phyloP scores from a whole-genome alignment of 2,329 filamentous ascomycete species.

The Didymella arachidicola region DNA sequence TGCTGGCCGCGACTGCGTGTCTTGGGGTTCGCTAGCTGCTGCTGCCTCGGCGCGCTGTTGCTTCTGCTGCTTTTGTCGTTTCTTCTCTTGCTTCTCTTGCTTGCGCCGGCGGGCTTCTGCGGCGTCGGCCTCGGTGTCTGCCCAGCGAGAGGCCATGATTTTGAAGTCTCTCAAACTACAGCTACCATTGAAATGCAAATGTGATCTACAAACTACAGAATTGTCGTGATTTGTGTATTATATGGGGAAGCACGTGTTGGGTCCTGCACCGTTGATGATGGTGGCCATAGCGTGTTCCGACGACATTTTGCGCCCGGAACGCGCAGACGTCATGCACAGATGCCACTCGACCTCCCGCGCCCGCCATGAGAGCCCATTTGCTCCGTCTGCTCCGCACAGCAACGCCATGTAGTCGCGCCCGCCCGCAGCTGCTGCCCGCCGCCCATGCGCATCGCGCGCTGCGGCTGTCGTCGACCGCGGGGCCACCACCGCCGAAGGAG shows the following conservation, averaged over 20 bases:
- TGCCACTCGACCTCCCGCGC: conserved; percentile 29
- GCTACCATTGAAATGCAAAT: not conserved
- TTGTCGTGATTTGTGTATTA: not conserved
- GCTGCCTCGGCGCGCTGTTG: conserved; percentile 71
- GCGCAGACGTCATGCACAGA: conserved; percentile 43
- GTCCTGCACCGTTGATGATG: not conserved
- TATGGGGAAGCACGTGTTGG: conserved; percentile 1
- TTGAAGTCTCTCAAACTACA: too few species aligned
- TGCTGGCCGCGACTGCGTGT: conserved; percentile 55
- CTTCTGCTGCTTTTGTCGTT: conserved; percentile 81
- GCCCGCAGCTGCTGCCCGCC: conserved; percentile 13
- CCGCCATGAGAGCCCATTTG: conserved; percentile 43
- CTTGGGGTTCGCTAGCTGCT: conserved; percentile 40
- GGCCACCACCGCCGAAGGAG: conserved; percentile 27
- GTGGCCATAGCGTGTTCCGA: conserved; percentile 49
- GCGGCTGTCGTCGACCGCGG: conserved; percentile 49
- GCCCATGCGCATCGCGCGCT: conserved; percentile 29
- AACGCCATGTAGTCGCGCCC: conserved; percentile 28
- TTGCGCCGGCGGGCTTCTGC: conserved; percentile 75
- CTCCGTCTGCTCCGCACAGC: conserved; percentile 37
- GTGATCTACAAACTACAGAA: not conserved
- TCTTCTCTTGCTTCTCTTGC: conserved; percentile 88
- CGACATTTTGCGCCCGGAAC: conserved; percentile 35
- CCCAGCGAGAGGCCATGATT: conserved; percentile 78
- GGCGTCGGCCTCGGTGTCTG: conserved; percentile 80